These are phyloP conservation scores for Teunomyces lycoperdinae DNA, from an alignment of 805 yeast genomes.

Conservation along the genomic window DNA sequence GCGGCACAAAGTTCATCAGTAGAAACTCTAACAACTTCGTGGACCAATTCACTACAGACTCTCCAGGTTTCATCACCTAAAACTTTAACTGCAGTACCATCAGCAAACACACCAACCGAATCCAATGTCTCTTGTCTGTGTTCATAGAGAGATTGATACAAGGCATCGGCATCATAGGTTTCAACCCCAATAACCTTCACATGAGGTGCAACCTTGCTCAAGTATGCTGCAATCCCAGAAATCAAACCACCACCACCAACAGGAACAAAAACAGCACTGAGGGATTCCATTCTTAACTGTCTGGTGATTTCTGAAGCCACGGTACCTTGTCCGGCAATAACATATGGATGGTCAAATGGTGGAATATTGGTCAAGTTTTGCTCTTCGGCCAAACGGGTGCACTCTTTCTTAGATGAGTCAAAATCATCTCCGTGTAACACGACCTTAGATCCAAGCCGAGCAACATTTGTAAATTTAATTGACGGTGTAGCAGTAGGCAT, in stretches of 20 bases:
- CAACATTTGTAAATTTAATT: conserved; percentile 87
- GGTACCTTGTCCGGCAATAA: conserved; percentile 99
- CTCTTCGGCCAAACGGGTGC: conserved; percentile 64
- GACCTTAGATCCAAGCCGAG: conserved; percentile 90
- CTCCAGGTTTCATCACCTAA: conserved; percentile 92
- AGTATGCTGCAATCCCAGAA: conserved; percentile 85
- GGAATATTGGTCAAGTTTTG: conserved; percentile 86
- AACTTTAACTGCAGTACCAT: conserved; percentile 93
- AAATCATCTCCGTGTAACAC: conserved; percentile 92
- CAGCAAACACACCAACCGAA: conserved; percentile 95
- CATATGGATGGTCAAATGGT: conserved; percentile 98
- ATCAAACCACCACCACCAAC: conserved; percentile 98
- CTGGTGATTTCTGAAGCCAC: conserved; percentile 89
- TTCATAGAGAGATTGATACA: conserved; percentile 63
- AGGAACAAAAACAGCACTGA: conserved; percentile 86
- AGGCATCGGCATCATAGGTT: conserved; percentile 93
- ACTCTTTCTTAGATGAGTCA: conserved; percentile 91
- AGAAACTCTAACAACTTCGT: conserved; percentile 78
- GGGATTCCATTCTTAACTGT: conserved; percentile 73
- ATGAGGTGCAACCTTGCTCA: conserved; percentile 97
- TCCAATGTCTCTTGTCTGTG: conserved; percentile 55
- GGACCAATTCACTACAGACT: conserved; percentile 74
- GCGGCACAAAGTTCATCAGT: conserved; percentile 97
- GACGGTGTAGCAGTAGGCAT: conserved; percentile 98
- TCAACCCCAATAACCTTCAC: conserved; percentile 95